phyloP scores from a whole-genome alignment of 352 stramenopile species.

The Saprolegnia diclina region DNA sequence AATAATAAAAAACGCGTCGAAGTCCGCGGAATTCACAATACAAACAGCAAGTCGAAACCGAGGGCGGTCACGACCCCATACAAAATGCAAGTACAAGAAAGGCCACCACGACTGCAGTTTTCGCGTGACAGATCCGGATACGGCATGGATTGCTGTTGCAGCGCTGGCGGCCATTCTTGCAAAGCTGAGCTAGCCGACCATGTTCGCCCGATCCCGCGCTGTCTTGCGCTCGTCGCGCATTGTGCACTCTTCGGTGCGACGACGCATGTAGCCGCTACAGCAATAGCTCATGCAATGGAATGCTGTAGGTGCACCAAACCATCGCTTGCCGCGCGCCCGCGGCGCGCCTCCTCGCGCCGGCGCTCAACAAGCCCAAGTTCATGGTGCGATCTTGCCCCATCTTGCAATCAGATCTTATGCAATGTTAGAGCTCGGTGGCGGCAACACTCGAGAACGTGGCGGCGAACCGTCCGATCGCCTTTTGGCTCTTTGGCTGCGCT shows the following conservation, averaged over 20 bases:
- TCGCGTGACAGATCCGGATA: neutral
- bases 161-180: conserved; percentile 3
- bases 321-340: conserved; percentile 10
- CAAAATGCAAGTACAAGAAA: neutral
- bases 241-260: conserved; percentile 18
- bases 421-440: conserved; percentile 3
- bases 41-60: neutral
- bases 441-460: conserved; percentile 76
- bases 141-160: neutral
- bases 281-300: neutral
- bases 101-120: neutral
- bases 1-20: neutral
- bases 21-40: neutral
- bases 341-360: neutral
- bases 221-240: neutral
- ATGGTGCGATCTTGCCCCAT: conserved; percentile 1
- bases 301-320: conserved; percentile 24
- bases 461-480: conserved; percentile 82
- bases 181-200: neutral
- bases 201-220: conserved; percentile 18
- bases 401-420: neutral
- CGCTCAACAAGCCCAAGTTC: conserved; percentile 20
- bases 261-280: neutral
- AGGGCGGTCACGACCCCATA: neutral
- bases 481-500: conserved; percentile 94